phyloP scores from a whole-genome alignment of 2,329 filamentous ascomycete species.

The Rachicladosporium sp. region DNA sequence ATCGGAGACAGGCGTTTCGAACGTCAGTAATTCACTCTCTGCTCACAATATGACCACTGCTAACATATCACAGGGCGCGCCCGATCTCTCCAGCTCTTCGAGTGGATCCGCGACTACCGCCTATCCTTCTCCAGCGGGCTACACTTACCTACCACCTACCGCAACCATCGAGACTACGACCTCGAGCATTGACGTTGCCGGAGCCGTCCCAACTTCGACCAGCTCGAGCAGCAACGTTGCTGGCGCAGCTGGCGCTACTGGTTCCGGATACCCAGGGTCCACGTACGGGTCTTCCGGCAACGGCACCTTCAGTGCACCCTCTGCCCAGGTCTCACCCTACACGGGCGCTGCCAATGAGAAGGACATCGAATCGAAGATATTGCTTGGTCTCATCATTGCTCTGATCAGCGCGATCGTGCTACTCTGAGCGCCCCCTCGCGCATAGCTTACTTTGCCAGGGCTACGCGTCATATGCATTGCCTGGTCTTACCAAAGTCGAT shows the following conservation, averaged over 20 bases:
- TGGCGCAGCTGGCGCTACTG: slow-evolving; percentile 7
- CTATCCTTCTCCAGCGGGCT: not conserved
- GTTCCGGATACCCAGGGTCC: slow-evolving; percentile 1
- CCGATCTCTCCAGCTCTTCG: slow-evolving; percentile 2
- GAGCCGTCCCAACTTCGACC: not conserved
- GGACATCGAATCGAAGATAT: slow-evolving; percentile 6
- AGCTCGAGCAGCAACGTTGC: slow-evolving; percentile 7
- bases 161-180: not conserved
- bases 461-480: not conserved
- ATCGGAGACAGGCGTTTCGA: slow-evolving; percentile 5
- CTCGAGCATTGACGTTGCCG: slow-evolving; percentile 1
- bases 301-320: slow-evolving; percentile 7
- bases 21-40: slow-evolving; percentile 4
- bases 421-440: slow-evolving; percentile 5
- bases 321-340: slow-evolving; percentile 7
- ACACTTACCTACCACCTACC: slow-evolving; percentile 1
- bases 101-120: not conserved
- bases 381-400: slow-evolving; percentile 10
- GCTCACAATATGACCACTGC: not conserved
- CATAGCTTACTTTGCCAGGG: not conserved
- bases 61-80: slow-evolving; percentile 8
- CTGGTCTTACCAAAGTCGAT: not conserved
- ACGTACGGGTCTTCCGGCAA: slow-evolving; percentile 4
- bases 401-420: slow-evolving; percentile 9
- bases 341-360: slow-evolving; percentile 6